These are phyloP conservation scores for Cladophialophora yegresii DNA, from an alignment of 2,329 filamentous ascomycete genomes.

Conservation along the genomic window DNA sequence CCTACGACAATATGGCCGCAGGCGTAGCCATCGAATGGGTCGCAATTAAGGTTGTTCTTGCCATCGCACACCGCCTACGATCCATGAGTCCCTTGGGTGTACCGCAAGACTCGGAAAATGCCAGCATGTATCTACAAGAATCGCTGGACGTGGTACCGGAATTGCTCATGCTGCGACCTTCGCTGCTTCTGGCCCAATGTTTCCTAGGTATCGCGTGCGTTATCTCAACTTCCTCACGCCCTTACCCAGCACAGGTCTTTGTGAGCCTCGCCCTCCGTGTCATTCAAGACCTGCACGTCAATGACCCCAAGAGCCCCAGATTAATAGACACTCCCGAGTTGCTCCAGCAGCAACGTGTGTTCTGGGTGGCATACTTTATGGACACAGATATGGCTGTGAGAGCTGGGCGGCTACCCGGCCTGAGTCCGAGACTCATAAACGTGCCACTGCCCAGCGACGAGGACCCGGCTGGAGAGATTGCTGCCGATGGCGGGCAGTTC, in stretches of 20 bases:
- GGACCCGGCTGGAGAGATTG: constrained; percentile 92
- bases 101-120: constrained; percentile 85
- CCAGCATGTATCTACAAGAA: constrained; percentile 94
- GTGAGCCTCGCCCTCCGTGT: constrained; percentile 86
- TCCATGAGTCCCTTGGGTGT: constrained; percentile 96
- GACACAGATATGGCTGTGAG: constrained; percentile 59
- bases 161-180: constrained; percentile 90
- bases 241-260: constrained; percentile 86
- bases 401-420: constrained; percentile 15
- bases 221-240: constrained; percentile 92
- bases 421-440: constrained; percentile 66
- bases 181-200: constrained; percentile 92
- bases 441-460: constrained; percentile 85
- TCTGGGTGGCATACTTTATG: constrained; percentile 73
- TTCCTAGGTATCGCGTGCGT: constrained; percentile 89
- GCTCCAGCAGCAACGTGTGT: constrained; percentile 78
- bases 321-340: constrained; percentile 91
- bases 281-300: constrained; percentile 47
- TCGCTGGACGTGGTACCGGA: constrained; percentile 91
- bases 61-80: constrained; percentile 83
- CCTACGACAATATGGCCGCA: constrained; percentile 89
- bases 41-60: constrained; percentile 85
- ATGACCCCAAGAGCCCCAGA: constrained; percentile 51
- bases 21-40: constrained; percentile 97
- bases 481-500: constrained; percentile 78